These are phyloP conservation scores for Inosperma sp. DNA, from an alignment of 768 basidiomycete species.

Conservation along the genomic window DNA sequence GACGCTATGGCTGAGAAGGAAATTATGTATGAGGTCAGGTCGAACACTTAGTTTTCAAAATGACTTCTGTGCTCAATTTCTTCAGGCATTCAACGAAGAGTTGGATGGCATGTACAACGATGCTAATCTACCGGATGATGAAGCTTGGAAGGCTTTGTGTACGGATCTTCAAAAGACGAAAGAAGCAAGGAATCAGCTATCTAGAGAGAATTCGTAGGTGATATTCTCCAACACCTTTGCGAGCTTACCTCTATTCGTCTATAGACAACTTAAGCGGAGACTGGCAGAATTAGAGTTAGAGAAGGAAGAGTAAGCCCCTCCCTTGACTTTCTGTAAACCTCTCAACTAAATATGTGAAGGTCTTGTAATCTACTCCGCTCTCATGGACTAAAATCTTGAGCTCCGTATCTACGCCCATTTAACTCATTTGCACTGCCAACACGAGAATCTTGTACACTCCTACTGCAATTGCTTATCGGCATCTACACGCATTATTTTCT, in stretches of 20 bases:
- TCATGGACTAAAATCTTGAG: no score
- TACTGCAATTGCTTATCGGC: no score
- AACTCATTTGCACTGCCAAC: no score
- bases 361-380: no score
- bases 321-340: neutral
- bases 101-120: slow-evolving; percentile 89
- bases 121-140: slow-evolving; percentile 71
- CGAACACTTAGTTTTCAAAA: neutral
- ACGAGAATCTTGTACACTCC: no score
- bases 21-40: slow-evolving; percentile 80
- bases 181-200: slow-evolving; percentile 65
- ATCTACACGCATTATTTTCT: no score
- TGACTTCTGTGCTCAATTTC: neutral
- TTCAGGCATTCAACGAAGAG: slow-evolving; percentile 90
- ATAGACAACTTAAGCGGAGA: slow-evolving; percentile 64
- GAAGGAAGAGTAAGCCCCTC: slow-evolving; percentile 65
- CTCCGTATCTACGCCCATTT: no score
- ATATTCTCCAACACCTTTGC: neutral
- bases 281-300: slow-evolving; percentile 69
- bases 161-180: slow-evolving; percentile 71
- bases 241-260: slow-evolving; percentile 8
- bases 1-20: slow-evolving; percentile 86
- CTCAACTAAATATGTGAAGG: no score
- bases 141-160: slow-evolving; percentile 78
- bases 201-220: slow-evolving; percentile 77